phyloP scores from a whole-genome alignment of 1,139 yeast species.

The Blastobotrys ciferrii region DNA sequence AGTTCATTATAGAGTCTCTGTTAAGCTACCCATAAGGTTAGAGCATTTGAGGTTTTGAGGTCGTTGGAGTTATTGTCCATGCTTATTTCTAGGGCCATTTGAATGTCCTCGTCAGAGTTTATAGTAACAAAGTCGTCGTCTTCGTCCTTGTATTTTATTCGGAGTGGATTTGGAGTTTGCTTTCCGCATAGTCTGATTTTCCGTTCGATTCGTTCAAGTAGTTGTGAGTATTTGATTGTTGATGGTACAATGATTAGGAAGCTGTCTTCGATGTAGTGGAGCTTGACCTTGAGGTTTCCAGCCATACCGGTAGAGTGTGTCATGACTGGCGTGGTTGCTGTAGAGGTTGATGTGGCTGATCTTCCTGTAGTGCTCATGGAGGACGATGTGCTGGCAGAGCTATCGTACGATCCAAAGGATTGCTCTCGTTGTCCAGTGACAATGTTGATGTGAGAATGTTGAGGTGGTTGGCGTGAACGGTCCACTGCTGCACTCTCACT shows the following conservation, averaged over 20 bases:
- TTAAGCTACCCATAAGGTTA: conserved; percentile 20
- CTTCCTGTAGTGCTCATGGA: conserved; percentile 10
- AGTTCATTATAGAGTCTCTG: not conserved
- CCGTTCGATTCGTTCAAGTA: conserved; percentile 44
- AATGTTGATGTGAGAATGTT: not conserved
- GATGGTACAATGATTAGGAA: conserved; percentile 49
- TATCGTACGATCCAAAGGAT: conserved; percentile 13
- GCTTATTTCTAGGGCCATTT: conserved; percentile 40
- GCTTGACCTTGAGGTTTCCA: conserved; percentile 44
- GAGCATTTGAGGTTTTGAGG: conserved; percentile 10
- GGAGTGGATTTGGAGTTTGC: conserved; percentile 41
- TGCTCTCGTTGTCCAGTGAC: conserved; percentile 10
- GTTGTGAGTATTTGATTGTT: conserved; percentile 46
- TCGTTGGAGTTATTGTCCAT: conserved; percentile 10
- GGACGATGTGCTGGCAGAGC: conserved; percentile 10
- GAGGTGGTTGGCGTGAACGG: not conserved
- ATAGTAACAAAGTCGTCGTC: conserved; percentile 92
- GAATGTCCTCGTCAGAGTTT: conserved; percentile 74
- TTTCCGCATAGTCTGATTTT: conserved; percentile 46
- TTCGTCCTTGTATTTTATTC: conserved; percentile 85
- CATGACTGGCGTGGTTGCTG: conserved; percentile 13
- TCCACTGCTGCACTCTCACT: conserved; percentile 23
- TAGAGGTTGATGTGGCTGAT: conserved; percentile 12
- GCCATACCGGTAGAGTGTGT: conserved; percentile 6
- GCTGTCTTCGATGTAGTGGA: conserved; percentile 48